A percentile compares a stretch with the other conserved stretches of the same genome.
These are phyloP conservation scores for Beta lomatogona DNA, from an alignment of 179 eudicot species.

Conservation along the genomic window DNA sequence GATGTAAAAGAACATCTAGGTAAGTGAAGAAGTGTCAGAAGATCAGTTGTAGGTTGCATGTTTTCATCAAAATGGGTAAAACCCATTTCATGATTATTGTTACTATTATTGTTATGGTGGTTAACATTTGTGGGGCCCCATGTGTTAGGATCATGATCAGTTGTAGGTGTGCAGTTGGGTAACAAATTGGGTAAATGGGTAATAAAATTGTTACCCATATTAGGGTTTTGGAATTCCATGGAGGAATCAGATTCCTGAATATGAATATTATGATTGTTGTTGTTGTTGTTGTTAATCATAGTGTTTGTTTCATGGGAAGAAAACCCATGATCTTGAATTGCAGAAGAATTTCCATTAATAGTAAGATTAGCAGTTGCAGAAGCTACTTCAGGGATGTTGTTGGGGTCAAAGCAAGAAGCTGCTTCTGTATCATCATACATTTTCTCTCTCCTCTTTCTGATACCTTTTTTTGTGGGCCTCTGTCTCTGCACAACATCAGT, in stretches of 20 bases:
- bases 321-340: constrained; percentile 25
- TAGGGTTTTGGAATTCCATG: constrained; percentile 24
- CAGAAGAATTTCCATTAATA: constrained; percentile 12
- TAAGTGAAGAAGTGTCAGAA: constrained; percentile 39
- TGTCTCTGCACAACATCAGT: constrained; percentile 27
- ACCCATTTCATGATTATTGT: constrained; percentile 18
- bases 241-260: constrained; percentile 18
- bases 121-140: neutral
- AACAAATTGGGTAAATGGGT: neutral
- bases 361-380: constrained; percentile 28
- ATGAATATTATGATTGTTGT: neutral
- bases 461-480: constrained; percentile 24
- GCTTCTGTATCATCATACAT: constrained; percentile 35
- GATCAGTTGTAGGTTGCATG: constrained; percentile 29
- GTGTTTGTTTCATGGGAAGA: constrained; percentile 10
- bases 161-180: constrained; percentile 2
- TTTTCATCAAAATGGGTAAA: constrained; percentile 23
- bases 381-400: constrained; percentile 33
- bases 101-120: neutral
- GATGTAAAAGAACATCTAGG: constrained; percentile 38
- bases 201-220: neutral
- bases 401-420: constrained; percentile 56
- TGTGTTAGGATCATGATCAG: neutral
- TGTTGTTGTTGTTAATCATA: constrained; percentile 6
- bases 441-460: constrained; percentile 2